Conservation (phyloP, 768 basidiomycete genomes). For the Macrocybe gigantea region DNA sequence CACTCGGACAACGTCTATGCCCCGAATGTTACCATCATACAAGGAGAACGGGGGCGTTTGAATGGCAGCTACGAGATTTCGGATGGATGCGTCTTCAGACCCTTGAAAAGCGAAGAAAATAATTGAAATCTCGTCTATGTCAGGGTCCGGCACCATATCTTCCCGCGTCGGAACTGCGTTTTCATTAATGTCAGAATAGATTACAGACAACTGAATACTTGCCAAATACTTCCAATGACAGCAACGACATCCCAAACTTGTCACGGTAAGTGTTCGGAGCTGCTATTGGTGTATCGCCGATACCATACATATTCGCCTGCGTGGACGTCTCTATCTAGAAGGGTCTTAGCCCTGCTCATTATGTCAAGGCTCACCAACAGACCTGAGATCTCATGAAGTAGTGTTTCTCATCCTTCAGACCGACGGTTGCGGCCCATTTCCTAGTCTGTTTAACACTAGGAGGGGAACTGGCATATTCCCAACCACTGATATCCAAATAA, state of each 20-base stretch:
- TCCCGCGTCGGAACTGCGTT: constrained; percentile 56
- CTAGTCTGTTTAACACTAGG: constrained; percentile 53
- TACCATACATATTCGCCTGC: constrained; percentile 63
- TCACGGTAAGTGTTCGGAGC: constrained; percentile 33
- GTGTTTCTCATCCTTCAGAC: constrained; percentile 7
- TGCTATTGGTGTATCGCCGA: constrained; percentile 45
- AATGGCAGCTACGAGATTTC: too few species aligned
- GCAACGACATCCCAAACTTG: constrained; percentile 67
- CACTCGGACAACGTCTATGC: too few species aligned
- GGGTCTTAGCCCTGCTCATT: not conserved
- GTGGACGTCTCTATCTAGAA: constrained; percentile 66
- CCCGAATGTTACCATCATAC: too few species aligned
- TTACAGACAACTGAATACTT: constrained; percentile 14
- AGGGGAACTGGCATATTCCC: constrained; percentile 76
- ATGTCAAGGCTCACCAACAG: constrained; percentile 2
- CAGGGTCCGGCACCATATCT: constrained; percentile 58
- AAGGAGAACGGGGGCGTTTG: too few species aligned
- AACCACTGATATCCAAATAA: constrained; percentile 44
- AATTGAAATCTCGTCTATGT: constrained; percentile 58
- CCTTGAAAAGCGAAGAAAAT: constrained; percentile 71
- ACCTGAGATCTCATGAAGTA: constrained; percentile 39
- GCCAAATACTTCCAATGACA: constrained; percentile 88
- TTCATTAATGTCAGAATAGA: not conserved
- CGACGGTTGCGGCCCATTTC: constrained; percentile 39
- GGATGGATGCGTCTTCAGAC: constrained; percentile 23